A percentile compares a stretch with the other conserved stretches of the same genome.
phyloP scores from a whole-genome alignment of 441 rosid species.

The Croton laevigatus region DNA sequence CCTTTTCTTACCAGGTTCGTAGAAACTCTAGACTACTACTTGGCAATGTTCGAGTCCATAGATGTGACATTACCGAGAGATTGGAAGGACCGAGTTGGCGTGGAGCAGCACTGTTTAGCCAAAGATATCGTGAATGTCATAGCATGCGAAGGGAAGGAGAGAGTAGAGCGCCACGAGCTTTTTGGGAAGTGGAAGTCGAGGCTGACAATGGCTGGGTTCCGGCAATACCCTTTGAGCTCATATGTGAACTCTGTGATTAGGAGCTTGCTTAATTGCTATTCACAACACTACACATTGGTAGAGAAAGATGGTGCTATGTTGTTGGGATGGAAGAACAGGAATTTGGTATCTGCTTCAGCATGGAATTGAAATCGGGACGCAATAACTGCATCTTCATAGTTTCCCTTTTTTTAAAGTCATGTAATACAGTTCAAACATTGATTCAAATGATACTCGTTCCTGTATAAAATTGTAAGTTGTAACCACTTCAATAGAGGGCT shows the following conservation, averaged over 20 bases:
- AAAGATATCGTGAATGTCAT: constrained; percentile 77
- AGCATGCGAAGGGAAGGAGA: constrained; percentile 83
- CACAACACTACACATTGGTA: constrained; percentile 46
- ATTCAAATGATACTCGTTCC: background rate
- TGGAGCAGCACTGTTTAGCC: constrained; percentile 83
- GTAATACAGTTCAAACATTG: background rate
- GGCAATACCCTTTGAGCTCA: constrained; percentile 61
- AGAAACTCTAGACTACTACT: constrained; percentile 66
- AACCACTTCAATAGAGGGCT: background rate
- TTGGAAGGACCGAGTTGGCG: constrained; percentile 55
- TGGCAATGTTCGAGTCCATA: constrained; percentile 82
- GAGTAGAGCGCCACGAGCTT: constrained; percentile 85
- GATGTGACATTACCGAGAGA: constrained; percentile 62
- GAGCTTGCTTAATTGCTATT: constrained; percentile 50
- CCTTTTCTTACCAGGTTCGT: constrained; percentile 66
- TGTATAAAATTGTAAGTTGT: background rate
- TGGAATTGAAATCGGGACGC: constrained; percentile 39
- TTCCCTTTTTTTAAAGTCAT: background rate
- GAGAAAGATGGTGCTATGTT: constrained; percentile 79
- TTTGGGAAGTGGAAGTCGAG: constrained; percentile 92
- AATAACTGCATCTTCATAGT: constrained; percentile 1
- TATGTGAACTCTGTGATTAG: constrained; percentile 65
- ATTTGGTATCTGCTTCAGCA: constrained; percentile 72
- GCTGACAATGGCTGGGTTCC: constrained; percentile 82
- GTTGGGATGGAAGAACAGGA: constrained; percentile 77